These are phyloP conservation scores for Agrocybe chaxingu DNA, from an alignment of 768 basidiomycete species.

Conservation along the genomic window DNA sequence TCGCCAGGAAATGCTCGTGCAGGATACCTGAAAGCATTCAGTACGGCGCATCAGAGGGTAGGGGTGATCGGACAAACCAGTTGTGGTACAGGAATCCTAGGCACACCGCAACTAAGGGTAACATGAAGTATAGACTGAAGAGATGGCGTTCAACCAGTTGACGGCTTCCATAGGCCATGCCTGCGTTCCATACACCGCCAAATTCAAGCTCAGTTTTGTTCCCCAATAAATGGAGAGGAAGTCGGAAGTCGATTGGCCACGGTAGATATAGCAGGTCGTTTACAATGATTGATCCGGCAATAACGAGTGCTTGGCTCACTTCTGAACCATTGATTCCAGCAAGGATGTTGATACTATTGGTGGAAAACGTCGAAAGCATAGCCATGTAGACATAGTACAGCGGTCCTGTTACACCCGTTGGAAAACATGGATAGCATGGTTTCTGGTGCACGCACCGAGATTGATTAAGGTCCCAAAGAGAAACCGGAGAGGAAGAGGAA, in stretches of 20 bases:
- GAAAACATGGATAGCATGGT: background rate
- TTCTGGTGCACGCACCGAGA: slow-evolving; percentile 55
- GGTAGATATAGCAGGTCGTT: slow-evolving; percentile 97
- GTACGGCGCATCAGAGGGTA: background rate
- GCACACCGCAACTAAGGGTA: slow-evolving; percentile 90
- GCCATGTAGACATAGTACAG: slow-evolving; percentile 98
- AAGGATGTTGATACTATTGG: slow-evolving; percentile 98
- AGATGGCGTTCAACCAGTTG: slow-evolving; percentile 90
- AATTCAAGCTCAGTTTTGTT: slow-evolving; percentile 64
- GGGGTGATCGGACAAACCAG: slow-evolving; percentile 55
- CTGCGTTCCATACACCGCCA: slow-evolving; percentile 78
- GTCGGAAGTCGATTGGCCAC: slow-evolving; percentile 71
- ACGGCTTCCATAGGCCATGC: slow-evolving; percentile 81
- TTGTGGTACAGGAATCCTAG: slow-evolving; percentile 92
- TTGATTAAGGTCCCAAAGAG: slow-evolving; percentile 80
- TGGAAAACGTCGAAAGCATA: slow-evolving; percentile 91
- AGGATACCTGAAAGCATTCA: slow-evolving; percentile 71
- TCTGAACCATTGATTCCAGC: slow-evolving; percentile 98
- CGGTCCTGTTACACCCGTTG: slow-evolving; percentile 53
- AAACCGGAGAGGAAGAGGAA: slow-evolving; percentile 77
- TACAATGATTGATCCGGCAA: slow-evolving; percentile 83
- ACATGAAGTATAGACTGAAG: slow-evolving; percentile 97
- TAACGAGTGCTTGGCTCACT: slow-evolving; percentile 89
- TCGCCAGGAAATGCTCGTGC: slow-evolving; percentile 94
- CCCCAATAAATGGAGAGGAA: slow-evolving; percentile 70